Conservation (phyloP, 371 early-diverging fungal species). For the Syncephalastrum contaminatum region DNA sequence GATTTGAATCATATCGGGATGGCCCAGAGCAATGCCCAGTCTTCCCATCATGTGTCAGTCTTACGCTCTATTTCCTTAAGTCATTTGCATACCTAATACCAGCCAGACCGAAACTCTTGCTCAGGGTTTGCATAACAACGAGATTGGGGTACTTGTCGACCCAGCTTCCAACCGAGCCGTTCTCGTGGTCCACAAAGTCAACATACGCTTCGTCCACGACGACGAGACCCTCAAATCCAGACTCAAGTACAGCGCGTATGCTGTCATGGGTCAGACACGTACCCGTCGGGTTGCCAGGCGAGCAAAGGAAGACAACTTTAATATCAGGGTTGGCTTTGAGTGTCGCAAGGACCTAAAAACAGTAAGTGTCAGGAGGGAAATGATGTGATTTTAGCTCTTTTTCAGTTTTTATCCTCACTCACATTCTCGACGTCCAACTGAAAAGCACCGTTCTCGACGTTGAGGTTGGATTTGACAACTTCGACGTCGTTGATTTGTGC, state of each 20-base stretch:
- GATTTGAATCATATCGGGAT: constrained; percentile 76
- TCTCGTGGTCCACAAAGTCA: constrained; percentile 79
- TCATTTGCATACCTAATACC: constrained; percentile 63
- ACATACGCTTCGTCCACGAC: constrained; percentile 98
- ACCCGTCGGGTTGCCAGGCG: constrained; percentile 98
- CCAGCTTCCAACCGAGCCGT: constrained; percentile 76
- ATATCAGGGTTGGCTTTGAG: constrained; percentile 69
- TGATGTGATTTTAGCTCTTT: neutral
- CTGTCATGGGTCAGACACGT: constrained; percentile 70
- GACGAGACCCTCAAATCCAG: constrained; percentile 74
- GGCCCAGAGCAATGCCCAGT: constrained; percentile 85
- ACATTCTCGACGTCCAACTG: constrained; percentile 81
- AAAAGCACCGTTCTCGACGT: constrained; percentile 77
- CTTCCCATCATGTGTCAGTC: constrained; percentile 17
- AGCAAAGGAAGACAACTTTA: constrained; percentile 92
- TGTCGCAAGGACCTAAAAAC: constrained; percentile 55
- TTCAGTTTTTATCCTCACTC: constrained; percentile 10
- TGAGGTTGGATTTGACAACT: constrained; percentile 80
- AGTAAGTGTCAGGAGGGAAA: constrained; percentile 1
- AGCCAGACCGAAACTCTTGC: constrained; percentile 96
- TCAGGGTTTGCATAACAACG: constrained; percentile 94
- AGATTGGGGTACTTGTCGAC: constrained; percentile 85
- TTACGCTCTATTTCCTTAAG: neutral
- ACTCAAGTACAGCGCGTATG: constrained; percentile 74
- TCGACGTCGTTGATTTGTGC: constrained; percentile 93